Conservation (phyloP, 305 asterid genomes). For the Plantago rigida region DNA sequence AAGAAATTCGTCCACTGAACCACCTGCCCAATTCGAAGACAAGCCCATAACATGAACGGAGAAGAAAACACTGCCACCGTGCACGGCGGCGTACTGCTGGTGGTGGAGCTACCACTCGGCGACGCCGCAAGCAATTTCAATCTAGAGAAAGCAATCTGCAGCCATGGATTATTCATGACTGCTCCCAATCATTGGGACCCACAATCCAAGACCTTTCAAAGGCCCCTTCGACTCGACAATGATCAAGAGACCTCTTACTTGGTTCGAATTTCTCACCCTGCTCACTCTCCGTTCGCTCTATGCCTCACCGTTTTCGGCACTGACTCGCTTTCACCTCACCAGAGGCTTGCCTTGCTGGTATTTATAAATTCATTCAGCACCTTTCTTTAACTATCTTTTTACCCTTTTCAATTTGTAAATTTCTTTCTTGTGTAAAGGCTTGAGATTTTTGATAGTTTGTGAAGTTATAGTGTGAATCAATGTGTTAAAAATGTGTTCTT, state of each 20-base stretch:
- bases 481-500: no score
- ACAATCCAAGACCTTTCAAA: constrained; percentile 52
- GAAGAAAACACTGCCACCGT: constrained; percentile 22
- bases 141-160: constrained; percentile 64
- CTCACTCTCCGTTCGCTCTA: constrained; percentile 37
- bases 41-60: constrained; percentile 25
- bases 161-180: constrained; percentile 85
- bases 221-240: constrained; percentile 58
- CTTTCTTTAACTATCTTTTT: constrained; percentile 4
- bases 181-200: constrained; percentile 83
- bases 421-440: not conserved
- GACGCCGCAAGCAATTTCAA: constrained; percentile 38
- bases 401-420: not conserved
- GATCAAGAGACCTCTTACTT: constrained; percentile 32
- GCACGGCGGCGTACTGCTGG: constrained; percentile 35
- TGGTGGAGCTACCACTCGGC: constrained; percentile 50
- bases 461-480: no score
- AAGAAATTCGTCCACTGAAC: no score
- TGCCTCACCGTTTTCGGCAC: constrained; percentile 39
- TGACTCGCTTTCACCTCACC: constrained; percentile 36
- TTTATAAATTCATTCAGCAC: no score
- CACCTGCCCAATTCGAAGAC: no score
- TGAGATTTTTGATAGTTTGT: not conserved
- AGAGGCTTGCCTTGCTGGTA: constrained; percentile 48
- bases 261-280: constrained; percentile 49